Conservation (phyloP, 805 yeast genomes). For the Ogataea pini region DNA sequence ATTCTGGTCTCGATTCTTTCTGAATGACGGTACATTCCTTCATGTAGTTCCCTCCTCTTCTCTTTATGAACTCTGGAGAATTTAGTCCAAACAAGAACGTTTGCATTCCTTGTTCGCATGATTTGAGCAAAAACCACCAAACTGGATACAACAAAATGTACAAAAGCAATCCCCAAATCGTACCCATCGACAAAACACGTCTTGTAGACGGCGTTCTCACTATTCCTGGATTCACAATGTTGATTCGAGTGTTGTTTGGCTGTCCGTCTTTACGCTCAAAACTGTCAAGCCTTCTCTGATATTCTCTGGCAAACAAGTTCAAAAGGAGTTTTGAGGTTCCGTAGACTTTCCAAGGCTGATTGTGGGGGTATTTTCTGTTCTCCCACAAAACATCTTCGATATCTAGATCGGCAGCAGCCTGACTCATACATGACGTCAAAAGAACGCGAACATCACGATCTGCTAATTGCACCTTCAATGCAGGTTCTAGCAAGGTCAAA, state of each 20-base stretch:
- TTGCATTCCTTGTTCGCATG: slow-evolving; percentile 79
- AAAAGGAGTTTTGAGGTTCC: slow-evolving; percentile 82
- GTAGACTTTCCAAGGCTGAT: slow-evolving; percentile 70
- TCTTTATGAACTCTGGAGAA: slow-evolving; percentile 67
- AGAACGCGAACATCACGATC: slow-evolving; percentile 90
- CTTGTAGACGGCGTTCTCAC: slow-evolving; percentile 87
- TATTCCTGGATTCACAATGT: slow-evolving; percentile 87
- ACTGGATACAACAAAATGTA: slow-evolving; percentile 76
- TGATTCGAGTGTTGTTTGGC: slow-evolving; percentile 67
- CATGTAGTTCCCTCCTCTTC: slow-evolving; percentile 67
- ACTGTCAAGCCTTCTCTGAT: slow-evolving; percentile 61
- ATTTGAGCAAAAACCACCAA: slow-evolving; percentile 79
- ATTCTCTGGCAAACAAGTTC: slow-evolving; percentile 73
- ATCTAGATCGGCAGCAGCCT: slow-evolving; percentile 69
- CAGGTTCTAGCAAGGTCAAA: slow-evolving; percentile 76
- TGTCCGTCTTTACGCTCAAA: slow-evolving; percentile 71
- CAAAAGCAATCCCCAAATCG: slow-evolving; percentile 56
- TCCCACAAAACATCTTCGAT: slow-evolving; percentile 65
- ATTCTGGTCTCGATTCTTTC: slow-evolving; percentile 60
- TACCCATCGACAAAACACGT: slow-evolving; percentile 75
- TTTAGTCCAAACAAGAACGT: slow-evolving; percentile 65
- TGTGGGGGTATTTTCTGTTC: slow-evolving; percentile 53
- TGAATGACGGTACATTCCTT: slow-evolving; percentile 66
- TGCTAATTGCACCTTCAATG: slow-evolving; percentile 85
- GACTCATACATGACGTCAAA: slow-evolving; percentile 75